Conservation (phyloP, 192 early-diverging fungal species). For the Ambispora gerdemannii region DNA sequence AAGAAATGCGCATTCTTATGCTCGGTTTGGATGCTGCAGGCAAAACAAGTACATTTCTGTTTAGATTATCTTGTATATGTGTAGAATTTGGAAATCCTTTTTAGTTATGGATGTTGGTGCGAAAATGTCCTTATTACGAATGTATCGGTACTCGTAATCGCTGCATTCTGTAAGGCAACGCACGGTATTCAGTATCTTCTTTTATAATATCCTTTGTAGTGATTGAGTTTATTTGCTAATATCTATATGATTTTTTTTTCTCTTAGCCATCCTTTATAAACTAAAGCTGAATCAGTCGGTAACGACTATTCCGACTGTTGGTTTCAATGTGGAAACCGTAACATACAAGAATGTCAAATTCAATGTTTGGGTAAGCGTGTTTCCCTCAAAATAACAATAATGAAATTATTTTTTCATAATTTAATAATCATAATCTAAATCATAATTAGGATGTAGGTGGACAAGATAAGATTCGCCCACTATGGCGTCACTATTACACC, state of each 20-base stretch:
- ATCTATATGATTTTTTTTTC: neutral
- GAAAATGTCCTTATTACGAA: no score
- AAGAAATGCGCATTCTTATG: conserved; percentile 98
- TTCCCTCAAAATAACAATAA: conserved; percentile 10
- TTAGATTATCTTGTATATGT: conserved; percentile 3
- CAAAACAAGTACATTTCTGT: conserved; percentile 72
- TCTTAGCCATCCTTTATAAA: conserved; percentile 91
- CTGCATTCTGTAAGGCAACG: no score
- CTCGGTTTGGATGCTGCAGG: conserved; percentile 86
- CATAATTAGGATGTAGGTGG: conserved; percentile 88
- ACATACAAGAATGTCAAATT: conserved; percentile 85
- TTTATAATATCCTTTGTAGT: neutral
- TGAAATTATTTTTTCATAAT: neutral
- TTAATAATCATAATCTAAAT: conserved; percentile 10
- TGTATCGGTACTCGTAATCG: no score
- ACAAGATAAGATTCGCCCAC: conserved; percentile 86
- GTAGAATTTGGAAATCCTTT: neutral
- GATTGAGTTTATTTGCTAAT: neutral
- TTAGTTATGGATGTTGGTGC: no score
- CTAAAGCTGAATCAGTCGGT: conserved; percentile 98
- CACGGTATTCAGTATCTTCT: no score
- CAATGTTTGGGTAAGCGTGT: conserved; percentile 65
- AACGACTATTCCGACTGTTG: conserved; percentile 97
- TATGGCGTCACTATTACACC: conserved; percentile 85
- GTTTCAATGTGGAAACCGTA: conserved; percentile 85